These are phyloP conservation scores for Plasmodium fragile DNA, from an alignment of 169 alveolate genomes.

Conservation along the genomic window DNA sequence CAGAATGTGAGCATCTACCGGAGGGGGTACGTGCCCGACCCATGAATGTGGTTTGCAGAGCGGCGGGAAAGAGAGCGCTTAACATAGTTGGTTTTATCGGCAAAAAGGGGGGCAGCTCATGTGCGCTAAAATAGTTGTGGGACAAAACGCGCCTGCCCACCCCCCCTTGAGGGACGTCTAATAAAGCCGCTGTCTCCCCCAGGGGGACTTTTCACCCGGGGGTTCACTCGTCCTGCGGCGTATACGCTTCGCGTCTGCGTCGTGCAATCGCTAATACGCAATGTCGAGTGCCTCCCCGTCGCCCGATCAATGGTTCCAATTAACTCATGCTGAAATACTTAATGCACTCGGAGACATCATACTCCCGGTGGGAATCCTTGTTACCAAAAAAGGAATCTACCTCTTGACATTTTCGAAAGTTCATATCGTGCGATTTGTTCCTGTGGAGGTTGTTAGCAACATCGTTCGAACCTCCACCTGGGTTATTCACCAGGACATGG, in stretches of 20 bases:
- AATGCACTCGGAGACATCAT: neutral
- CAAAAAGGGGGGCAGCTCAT: neutral
- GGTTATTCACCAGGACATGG: neutral
- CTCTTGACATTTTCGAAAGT: neutral
- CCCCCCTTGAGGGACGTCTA: neutral
- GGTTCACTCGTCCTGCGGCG: neutral
- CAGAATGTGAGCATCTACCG: constrained; percentile 44
- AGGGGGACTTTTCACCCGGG: neutral
- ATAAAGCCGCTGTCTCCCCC: neutral
- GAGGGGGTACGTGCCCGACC: constrained; percentile 7
- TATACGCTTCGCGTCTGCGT: neutral
- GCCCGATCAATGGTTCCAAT: neutral
- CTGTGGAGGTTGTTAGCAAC: neutral
- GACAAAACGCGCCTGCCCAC: neutral
- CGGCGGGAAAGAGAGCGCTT: neutral
- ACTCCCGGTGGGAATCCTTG: neutral
- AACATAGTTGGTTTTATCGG: neutral
- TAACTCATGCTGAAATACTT: neutral
- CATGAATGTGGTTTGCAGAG: neutral
- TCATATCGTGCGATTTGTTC: neutral
- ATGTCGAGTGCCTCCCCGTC: neutral
- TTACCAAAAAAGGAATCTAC: neutral
- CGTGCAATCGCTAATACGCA: neutral
- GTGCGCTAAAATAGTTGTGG: neutral
- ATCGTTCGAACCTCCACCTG: neutral